phyloP scores from a whole-genome alignment of 2,329 filamentous ascomycete genomes.

The Arthrobotrys musiformis region DNA sequence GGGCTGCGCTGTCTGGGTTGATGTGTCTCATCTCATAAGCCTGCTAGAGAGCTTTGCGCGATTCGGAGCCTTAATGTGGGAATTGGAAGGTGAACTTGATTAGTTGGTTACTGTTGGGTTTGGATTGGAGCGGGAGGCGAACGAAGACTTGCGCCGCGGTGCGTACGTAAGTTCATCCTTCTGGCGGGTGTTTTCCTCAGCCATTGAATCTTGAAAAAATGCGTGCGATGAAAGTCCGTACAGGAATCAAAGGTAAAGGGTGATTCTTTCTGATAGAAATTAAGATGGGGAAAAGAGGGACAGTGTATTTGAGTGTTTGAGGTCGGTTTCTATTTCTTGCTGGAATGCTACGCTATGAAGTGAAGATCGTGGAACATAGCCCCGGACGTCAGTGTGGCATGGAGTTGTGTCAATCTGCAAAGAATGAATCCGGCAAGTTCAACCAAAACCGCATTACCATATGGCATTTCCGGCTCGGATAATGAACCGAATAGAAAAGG shows the following conservation, averaged over 20 bases:
- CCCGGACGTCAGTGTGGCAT: too few species aligned
- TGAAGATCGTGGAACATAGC: too few species aligned
- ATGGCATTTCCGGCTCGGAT: not conserved
- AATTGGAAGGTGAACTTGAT: not conserved
- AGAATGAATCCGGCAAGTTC: too few species aligned
- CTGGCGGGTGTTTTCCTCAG: too few species aligned
- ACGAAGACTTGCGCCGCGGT: not conserved
- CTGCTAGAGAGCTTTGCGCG: not conserved
- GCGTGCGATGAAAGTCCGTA: too few species aligned
- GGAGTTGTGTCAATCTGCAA: too few species aligned
- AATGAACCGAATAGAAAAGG: not conserved
- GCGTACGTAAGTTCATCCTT: not conserved
- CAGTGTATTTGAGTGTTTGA: not conserved
- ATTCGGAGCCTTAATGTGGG: constrained; percentile 40
- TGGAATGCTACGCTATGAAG: constrained; percentile 24
- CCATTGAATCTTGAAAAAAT: too few species aligned
- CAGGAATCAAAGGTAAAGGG: too few species aligned
- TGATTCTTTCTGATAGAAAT: too few species aligned
- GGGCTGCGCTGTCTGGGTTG: not conserved
- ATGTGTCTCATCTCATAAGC: not conserved
- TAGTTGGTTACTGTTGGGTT: not conserved
- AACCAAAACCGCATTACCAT: too few species aligned
- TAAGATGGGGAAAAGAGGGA: not conserved
- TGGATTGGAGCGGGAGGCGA: not conserved
- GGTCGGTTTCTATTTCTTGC: not conserved